A percentile compares a stretch with the other conserved stretches of the same genome.
These are phyloP conservation scores for Candida jianshihensis DNA, from an alignment of 805 yeast species.

Conservation along the genomic window DNA sequence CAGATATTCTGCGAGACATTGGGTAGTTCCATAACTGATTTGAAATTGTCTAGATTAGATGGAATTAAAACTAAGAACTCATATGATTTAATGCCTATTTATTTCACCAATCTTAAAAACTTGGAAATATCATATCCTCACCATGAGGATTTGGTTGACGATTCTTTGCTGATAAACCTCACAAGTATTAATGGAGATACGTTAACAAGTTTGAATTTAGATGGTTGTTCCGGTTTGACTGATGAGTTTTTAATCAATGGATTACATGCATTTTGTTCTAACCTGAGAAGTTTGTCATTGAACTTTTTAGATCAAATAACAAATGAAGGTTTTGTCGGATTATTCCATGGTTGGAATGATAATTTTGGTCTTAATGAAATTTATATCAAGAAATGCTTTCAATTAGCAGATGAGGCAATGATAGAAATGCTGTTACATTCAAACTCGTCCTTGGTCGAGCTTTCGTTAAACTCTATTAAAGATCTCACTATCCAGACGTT, in stretches of 20 bases:
- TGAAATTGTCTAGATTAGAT: slow-evolving; percentile 65
- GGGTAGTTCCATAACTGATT: slow-evolving; percentile 43
- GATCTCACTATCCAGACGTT: slow-evolving; percentile 45
- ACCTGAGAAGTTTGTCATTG: slow-evolving; percentile 52
- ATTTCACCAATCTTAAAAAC: slow-evolving; percentile 43
- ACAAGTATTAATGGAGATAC: slow-evolving; percentile 57
- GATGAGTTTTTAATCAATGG: slow-evolving; percentile 57
- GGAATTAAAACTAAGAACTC: slow-evolving; percentile 53
- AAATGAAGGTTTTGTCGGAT: slow-evolving; percentile 52
- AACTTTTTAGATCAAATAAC: slow-evolving; percentile 57
- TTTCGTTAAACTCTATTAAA: slow-evolving; percentile 70
- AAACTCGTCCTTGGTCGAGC: slow-evolving; percentile 54
- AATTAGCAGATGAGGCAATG: slow-evolving; percentile 57
- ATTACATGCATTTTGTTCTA: slow-evolving; percentile 47
- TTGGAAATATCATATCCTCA: slow-evolving; percentile 67
- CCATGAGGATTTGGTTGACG: slow-evolving; percentile 57
- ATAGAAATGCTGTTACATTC: slow-evolving; percentile 57
- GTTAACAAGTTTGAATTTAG: slow-evolving; percentile 50
- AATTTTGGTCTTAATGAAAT: slow-evolving; percentile 56
- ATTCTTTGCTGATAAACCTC: slow-evolving; percentile 57
- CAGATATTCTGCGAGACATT: slow-evolving; percentile 55
- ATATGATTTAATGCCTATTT: slow-evolving; percentile 61
- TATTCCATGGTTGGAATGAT: slow-evolving; percentile 49
- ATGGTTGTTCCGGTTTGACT: slow-evolving; percentile 69
- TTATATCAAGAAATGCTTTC: slow-evolving; percentile 58